phyloP scores from a whole-genome alignment of 495 filamentous ascomycete genomes.

The Xylaria palmicola region DNA sequence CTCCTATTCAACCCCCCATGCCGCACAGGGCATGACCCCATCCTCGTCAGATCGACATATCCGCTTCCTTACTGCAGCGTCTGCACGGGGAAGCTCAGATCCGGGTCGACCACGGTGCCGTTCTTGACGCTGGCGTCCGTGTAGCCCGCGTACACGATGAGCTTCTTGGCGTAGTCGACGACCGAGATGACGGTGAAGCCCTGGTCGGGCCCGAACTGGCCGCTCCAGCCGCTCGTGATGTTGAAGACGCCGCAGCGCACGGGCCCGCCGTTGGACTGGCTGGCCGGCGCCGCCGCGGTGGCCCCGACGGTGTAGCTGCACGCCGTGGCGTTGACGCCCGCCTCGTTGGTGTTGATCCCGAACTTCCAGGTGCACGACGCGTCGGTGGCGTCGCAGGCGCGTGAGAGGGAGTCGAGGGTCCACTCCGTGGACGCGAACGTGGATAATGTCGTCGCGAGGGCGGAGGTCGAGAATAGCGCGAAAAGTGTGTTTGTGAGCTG shows the following conservation, averaged over 20 bases:
- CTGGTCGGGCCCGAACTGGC: slow-evolving; percentile 24
- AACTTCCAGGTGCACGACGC: slow-evolving; percentile 50
- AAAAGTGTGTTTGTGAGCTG: slow-evolving; percentile 43
- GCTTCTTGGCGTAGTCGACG: slow-evolving; percentile 38
- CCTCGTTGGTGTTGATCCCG: slow-evolving; percentile 40
- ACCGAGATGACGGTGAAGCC: slow-evolving; percentile 56
- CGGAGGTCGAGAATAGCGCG: slow-evolving; percentile 36
- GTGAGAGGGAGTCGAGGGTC: slow-evolving; percentile 49
- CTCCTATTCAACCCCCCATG: too few relatives aligned
- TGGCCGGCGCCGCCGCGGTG: slow-evolving; percentile 31
- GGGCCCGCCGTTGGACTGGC: slow-evolving; percentile 38
- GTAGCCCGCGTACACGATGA: slow-evolving; percentile 53
- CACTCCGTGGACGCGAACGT: slow-evolving; percentile 41
- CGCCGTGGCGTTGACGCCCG: slow-evolving; percentile 24
- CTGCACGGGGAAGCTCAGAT: slow-evolving; percentile 54
- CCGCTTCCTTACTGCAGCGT: slow-evolving; percentile 24
- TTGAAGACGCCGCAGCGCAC: slow-evolving; percentile 49
- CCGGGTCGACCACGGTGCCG: slow-evolving; percentile 49
- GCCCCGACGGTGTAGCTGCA: slow-evolving; percentile 43
- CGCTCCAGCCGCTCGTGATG: slow-evolving; percentile 40
- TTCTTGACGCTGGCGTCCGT: slow-evolving; percentile 33
- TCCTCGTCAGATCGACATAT: not conserved
- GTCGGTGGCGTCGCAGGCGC: slow-evolving; percentile 47
- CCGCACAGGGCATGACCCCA: not conserved
- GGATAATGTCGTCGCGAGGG: slow-evolving; percentile 42